Base-by-base conservation (phyloP, 139 green algal species). In the Axilococcus clingmanii region DNA sequence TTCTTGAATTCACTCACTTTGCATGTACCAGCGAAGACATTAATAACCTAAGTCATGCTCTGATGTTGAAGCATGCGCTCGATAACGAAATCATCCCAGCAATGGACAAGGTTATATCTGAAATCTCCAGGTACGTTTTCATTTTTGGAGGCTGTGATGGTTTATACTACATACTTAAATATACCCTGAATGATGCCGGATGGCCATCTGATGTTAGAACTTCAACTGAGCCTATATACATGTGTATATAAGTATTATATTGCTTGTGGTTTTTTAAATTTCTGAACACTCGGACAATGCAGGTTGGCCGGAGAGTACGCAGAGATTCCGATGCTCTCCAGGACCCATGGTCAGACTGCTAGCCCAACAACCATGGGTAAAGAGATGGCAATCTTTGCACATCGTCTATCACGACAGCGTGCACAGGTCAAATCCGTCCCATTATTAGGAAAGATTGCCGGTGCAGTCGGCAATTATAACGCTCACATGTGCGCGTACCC, bases 381-480 rank as follows among this genome's bases (percentile, higher is more conserved):
- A 76, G 93, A 99, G 75, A 82, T 99, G 76, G 89, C 93, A 8
- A 84, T 93, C 27, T 91, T 97, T 64, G 84, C 82, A 0, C 94
- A 94, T 72, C 71, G 87, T 20, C 75, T 94, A 31, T 40, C 60
- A 22, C 63, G 80, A 22, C 83, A 94, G 54, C 62, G 74, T 1
- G 31, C 73, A 50, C 68, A 12, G 24, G 48, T 81, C 28, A 75
- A 66, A 9, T 45, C 55, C 3, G 77, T 93, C 40, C 76, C 74
- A 0, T 57, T 89, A 23, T 66, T 85, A 15, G 89, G 89, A 42
- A 97, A 97, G 73, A 94, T 96, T 51, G 89, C 81, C n/a, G 89
- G 89, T 19, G 83, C 92, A 12, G 92, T 99, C 14, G 90, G 92
- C 51, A 98, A 98, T 76, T 98, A 98, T 85, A 99, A 99, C 65